These are phyloP conservation scores for Solanum peruvianum DNA, from an alignment of 257 asterid genomes.

Conservation along the genomic window DNA sequence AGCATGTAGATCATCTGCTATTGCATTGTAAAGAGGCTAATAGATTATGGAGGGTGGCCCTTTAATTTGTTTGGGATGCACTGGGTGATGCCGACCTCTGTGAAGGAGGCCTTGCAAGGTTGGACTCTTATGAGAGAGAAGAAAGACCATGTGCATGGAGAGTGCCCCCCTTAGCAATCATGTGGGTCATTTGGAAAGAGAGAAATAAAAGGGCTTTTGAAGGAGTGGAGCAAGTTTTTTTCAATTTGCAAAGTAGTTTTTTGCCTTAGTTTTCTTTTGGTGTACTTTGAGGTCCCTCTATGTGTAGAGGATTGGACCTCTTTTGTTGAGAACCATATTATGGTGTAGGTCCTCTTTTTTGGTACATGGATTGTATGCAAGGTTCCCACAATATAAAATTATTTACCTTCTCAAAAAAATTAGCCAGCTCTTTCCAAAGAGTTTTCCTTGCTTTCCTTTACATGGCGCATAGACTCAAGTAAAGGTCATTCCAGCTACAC, in stretches of 20 bases:
- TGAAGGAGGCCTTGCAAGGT: background rate
- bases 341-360: background rate
- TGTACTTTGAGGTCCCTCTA: background rate
- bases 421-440: background rate
- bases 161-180: background rate
- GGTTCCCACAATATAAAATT: background rate
- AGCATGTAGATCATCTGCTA: background rate
- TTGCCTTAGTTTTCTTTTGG: background rate
- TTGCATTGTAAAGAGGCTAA: background rate
- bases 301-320: background rate
- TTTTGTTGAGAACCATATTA: background rate
- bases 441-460: background rate
- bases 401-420: background rate
- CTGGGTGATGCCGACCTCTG: background rate
- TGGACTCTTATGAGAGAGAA: background rate
- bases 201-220: background rate
- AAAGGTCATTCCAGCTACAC: background rate
- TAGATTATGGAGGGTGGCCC: background rate
- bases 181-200: background rate
- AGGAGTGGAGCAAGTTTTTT: no score
- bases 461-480: background rate
- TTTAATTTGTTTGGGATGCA: background rate
- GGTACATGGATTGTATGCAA: background rate
- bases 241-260: background rate
- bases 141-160: background rate